Conservation (phyloP, 345 rosid species). For the Hibiscus mutabilis region DNA sequence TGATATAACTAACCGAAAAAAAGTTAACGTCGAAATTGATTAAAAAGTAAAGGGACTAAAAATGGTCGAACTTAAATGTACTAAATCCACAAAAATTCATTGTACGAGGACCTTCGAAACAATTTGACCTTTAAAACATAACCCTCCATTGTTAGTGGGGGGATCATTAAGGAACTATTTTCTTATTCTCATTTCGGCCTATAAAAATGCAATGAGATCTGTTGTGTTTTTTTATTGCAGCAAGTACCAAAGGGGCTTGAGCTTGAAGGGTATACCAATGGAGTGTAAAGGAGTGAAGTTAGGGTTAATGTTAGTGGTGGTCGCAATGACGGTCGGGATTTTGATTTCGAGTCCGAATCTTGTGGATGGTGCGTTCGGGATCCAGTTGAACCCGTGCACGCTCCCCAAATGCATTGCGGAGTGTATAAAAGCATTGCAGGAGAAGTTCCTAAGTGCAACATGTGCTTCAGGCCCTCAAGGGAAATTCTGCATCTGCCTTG, state of each 20-base stretch:
- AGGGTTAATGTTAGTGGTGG: not conserved
- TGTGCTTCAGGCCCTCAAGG: constrained; percentile 23
- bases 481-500: constrained; percentile 27
- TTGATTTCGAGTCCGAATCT: constrained; percentile 8
- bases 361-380: constrained; percentile 27
- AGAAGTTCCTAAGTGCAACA: constrained; percentile 28
- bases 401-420: constrained; percentile 26
- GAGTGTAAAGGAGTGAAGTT: constrained; percentile 10
- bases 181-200: constrained; percentile 1
- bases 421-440: constrained; percentile 24
- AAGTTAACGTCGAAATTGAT: no score
- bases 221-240: not conserved
- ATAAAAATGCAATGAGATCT: constrained; percentile 15
- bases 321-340: not conserved
- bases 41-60: no score
- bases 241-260: not conserved
- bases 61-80: no score
- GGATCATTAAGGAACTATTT: not conserved
- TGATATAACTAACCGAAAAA: no score
- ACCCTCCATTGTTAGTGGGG: not conserved
- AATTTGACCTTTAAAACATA: no score
- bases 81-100: no score
- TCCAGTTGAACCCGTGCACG: constrained; percentile 30
- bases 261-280: not conserved
- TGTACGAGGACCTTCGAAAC: no score